These are phyloP conservation scores for Megacollybia marginata DNA, from an alignment of 768 basidiomycete genomes.

Conservation along the genomic window DNA sequence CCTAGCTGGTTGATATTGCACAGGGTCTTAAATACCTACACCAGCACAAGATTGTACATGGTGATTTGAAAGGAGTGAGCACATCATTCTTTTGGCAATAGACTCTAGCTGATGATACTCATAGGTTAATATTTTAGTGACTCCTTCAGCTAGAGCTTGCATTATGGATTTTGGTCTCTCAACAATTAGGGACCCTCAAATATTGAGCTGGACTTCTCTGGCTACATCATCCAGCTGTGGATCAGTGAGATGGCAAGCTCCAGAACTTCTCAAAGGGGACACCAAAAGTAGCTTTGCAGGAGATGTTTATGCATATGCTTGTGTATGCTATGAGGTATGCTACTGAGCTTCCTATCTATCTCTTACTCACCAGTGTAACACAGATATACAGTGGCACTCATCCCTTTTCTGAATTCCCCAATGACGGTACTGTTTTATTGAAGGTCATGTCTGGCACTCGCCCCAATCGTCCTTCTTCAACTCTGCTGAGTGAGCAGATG, in stretches of 20 bases:
- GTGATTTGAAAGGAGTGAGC: no score
- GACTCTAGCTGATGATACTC: neutral
- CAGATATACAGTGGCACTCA: neutral
- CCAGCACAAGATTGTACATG: no score
- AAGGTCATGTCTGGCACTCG: neutral
- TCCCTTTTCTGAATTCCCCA: neutral
- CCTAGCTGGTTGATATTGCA: conserved; percentile 3
- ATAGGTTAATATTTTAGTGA: conserved; percentile 5
- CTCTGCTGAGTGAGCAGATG: no score
- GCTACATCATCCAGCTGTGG: neutral
- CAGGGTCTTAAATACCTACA: no score
- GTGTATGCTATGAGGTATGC: no score
- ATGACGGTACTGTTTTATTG: neutral
- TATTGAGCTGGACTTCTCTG: neutral
- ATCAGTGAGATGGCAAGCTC: neutral
- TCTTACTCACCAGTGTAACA: neutral
- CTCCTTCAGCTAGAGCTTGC: neutral
- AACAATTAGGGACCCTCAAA: neutral
- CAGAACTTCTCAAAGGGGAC: no score
- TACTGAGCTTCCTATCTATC: neutral
- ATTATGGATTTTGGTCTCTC: no score
- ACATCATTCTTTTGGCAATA: neutral
- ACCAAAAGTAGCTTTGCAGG: neutral
- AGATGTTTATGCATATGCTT: no score
- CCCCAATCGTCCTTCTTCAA: neutral